Base-by-base conservation (phyloP, 768 basidiomycete species). In the Boletellus ananas region DNA sequence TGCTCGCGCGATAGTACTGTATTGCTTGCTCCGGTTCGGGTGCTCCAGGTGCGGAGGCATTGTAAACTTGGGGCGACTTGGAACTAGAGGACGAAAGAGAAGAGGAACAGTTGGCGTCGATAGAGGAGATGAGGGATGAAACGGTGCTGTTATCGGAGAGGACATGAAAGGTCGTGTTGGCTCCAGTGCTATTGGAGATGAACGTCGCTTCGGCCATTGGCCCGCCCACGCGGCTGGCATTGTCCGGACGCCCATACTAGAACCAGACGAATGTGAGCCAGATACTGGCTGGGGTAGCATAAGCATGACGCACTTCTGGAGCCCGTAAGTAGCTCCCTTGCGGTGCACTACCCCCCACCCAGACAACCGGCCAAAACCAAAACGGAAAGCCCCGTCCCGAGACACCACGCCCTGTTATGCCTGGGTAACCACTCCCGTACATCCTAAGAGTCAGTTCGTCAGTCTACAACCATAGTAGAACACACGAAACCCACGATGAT, bases 1-100 rank as follows among this genome's bases (percentile, higher is more conserved):
- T 83, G 58, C 82, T 83, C 2, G 81, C 79, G 27, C 85, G 81
- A 58, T 82, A 87, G 62, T 87, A 87, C 50, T 86, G 79, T n/a
- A 85, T 57, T 0, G 74, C 76, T 57, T 84, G 77, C 56, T 81
- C 78, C 0, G 83, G 79, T 34, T 60, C 59, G 12, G 72, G 70
- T 2, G 50, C 55, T 3, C 56, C 55, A 3, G 67, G 54, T 18
- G 55, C 57, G 16, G 64, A 63, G 1, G 52, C 55, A 45, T 65
- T 72, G 67, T 56, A 74, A 3, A 68, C 43, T 2, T 59, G 52
- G 0, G 72, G 62, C 0, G 71, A 60, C 4, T 69, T 64, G 10
- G 66, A 67, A 34, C 63, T 64, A 0, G 70, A 64, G 0, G 65
- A 57, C 8, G 65, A 63, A n/a, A 77, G 58, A 10, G 47, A 61